Percentiles rank a stretch among this genome's conserved stretches.
These are phyloP conservation scores for Penicillium sp. DNA, from an alignment of 2,329 filamentous ascomycete genomes.

Conservation along the genomic window DNA sequence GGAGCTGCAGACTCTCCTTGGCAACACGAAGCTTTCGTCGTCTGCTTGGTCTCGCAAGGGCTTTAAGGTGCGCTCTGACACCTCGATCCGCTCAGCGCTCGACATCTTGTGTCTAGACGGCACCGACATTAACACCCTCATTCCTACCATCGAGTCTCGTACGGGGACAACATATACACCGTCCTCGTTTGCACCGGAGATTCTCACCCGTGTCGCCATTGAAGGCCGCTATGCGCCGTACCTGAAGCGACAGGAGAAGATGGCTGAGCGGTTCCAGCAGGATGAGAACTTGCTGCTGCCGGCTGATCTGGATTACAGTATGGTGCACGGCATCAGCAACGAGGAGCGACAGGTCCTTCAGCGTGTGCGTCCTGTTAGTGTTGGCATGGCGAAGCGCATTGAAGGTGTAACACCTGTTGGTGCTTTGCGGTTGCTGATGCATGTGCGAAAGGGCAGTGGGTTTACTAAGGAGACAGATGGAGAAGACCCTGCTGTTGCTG, in stretches of 20 bases:
- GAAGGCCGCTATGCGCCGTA: conserved; percentile 87
- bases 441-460: conserved; percentile 34
- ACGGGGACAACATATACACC: conserved; percentile 43
- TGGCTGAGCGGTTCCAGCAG: conserved; percentile 64
- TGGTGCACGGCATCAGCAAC: conserved; percentile 69
- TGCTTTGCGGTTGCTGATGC: conserved; percentile 43
- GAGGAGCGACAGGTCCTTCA: conserved; percentile 73
- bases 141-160: conserved; percentile 48
- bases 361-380: conserved; percentile 71
- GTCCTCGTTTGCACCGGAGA: conserved; percentile 50
- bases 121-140: conserved; percentile 58
- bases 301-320: conserved; percentile 69
- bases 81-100: conserved; percentile 66
- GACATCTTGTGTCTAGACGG: conserved; percentile 72
- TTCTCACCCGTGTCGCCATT: conserved; percentile 70
- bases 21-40: conserved; percentile 56
- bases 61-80: conserved; percentile 66
- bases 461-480: conserved; percentile 12
- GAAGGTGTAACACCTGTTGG: conserved; percentile 64
- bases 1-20: conserved; percentile 62
- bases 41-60: conserved; percentile 67
- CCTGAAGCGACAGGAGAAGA: conserved; percentile 66
- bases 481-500: conserved; percentile 11
- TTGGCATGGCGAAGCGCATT: conserved; percentile 83
- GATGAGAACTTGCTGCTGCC: conserved; percentile 77